Evolutionary conservation across 2,329 filamentous ascomycete species (phyloP), one percentile per base, ranked within the genome.

Genomic region (Saccharata proteae): DNA sequence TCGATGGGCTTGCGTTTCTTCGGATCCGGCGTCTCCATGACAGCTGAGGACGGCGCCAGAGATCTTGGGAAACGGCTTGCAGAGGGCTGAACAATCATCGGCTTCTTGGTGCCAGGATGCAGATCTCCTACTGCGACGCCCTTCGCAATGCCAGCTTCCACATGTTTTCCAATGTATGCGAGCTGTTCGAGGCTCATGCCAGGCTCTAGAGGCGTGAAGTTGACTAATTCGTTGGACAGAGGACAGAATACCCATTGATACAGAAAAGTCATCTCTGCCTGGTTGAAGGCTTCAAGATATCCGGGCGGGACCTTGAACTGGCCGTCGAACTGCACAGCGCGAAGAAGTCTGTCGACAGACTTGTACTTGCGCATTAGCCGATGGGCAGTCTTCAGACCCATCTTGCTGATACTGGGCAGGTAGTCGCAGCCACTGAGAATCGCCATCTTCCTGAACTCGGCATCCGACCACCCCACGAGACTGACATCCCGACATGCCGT

Each of bases 381-480:
- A 55, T 98, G 81, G 1, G 90, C 88, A 5, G 86, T 96, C 64
- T 94, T 96, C 34, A 98, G 57, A 0, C 90, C 90, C 56, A 98
- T 74, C 30, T 80, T 80, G 35, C 74, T 77, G 39, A 98, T 81
- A 36, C 80, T 80, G 3, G 77, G 65, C n/a, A 96, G 69, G 53
- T 98, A 98, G 52, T 98, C 90, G 51, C 90, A 98, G 6, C 90
- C 90, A 50, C 85, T 93, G 37, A 98, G 61, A 43, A 98, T 98
- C 23, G 86, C 84, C 90, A 98, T 98, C 32, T 76, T 77, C 37
- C 90, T 74, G 46, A 98, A 98, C 43, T 94, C 83, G 7, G 69
- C 66, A 52, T 96, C 88, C 2, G 82, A 80, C 88, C 88, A 98
- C 6, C 86, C 88, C 4, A 84, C 79, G 23, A 98, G 61, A 32